Evolutionary conservation across 768 basidiomycete genomes (phyloP).

Genomic region (Mycena capillaripes): DNA sequence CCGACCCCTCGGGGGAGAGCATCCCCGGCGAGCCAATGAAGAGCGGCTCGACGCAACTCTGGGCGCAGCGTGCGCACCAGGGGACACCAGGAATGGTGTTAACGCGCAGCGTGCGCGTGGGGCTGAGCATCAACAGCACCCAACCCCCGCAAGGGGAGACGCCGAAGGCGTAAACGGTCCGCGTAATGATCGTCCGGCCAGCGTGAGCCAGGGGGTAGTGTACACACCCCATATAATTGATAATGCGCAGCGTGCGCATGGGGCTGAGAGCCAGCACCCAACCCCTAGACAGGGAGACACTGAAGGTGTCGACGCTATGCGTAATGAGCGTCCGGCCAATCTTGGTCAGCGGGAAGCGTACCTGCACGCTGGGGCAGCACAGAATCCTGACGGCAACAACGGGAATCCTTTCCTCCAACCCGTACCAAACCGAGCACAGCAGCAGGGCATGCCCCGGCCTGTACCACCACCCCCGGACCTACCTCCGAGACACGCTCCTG

Average conservation of each 20-base stretch:
- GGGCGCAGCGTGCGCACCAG: slow-evolving; percentile 5
- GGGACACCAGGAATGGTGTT: neutral
- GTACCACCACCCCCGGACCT: neutral
- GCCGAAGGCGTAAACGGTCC: neutral
- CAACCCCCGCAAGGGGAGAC: neutral
- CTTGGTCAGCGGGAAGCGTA: too few species aligned
- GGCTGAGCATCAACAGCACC: neutral
- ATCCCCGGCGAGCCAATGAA: slow-evolving; percentile 5
- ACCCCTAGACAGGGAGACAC: too few species aligned
- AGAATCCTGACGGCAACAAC: too few species aligned
- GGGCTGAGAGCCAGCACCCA: neutral
- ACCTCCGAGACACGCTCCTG: neutral
- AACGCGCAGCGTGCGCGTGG: slow-evolving; percentile 4
- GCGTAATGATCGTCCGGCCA: neutral
- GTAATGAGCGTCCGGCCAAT: too few species aligned
- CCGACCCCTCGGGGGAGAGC: slow-evolving; percentile 6
- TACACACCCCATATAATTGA: neutral
- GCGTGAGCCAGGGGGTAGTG: too few species aligned
- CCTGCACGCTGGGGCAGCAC: too few species aligned
- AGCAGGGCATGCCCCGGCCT: neutral
- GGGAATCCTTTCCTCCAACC: too few species aligned
- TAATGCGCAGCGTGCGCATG: slow-evolving; percentile 1
- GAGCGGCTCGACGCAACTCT: slow-evolving; percentile 5
- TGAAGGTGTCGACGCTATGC: too few species aligned
- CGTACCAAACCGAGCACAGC: too few species aligned